Evolutionary conservation across 1,284 basidiomycete genomes (phyloP), one percentile per base, ranked within the genome.

Genomic region (Cutaneotrichosporon sp.): DNA sequence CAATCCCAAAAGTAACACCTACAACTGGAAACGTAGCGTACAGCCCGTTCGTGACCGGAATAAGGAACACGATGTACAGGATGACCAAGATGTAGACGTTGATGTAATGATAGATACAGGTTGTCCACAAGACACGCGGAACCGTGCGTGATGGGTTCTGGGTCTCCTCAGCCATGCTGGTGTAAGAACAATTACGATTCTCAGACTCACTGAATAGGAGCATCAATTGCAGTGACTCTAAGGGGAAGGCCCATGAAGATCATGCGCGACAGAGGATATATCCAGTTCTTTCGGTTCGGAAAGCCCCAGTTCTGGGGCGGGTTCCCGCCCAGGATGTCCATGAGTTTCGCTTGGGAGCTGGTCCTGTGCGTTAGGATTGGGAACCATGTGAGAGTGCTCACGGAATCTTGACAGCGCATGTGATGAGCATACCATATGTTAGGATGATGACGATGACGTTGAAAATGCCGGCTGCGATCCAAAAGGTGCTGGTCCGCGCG

Each of bases 101-200:
- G 53, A 55, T 49, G 59, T 36, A 49, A 21, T 16, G 56, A 10
- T 68, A 47, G 16, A 73, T 63, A 42, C 75, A 70, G 2, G 76
- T 69, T 6, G 65, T 66, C 13, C 69, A 63, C 76, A 78, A 77
- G 16, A 74, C 76, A 36, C 76, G 74, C 22, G 77, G 77, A 0
- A 79, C 76, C 38, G 73, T 75, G 47, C 76, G 58, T n/a, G 73
- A 71, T 2, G 77, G 77, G 59, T 76, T 75, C 52, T 73, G 68
- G 30, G 77, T 79, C 60, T 59, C 58, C 58, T 59, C 58, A 5
- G 58, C 47, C 47, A 59, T 36, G 32, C 58, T 59, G 49, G 21
- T 21, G 57, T 58, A 5, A 58, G 47, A 21, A 10, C 9, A 9
- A 10, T 31, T 5, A n/a, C 3, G 11, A 9, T 11, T 32, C 14